Base-by-base conservation (phyloP, 106 monocot genomes). In the Dioscorea dumetorum region DNA sequence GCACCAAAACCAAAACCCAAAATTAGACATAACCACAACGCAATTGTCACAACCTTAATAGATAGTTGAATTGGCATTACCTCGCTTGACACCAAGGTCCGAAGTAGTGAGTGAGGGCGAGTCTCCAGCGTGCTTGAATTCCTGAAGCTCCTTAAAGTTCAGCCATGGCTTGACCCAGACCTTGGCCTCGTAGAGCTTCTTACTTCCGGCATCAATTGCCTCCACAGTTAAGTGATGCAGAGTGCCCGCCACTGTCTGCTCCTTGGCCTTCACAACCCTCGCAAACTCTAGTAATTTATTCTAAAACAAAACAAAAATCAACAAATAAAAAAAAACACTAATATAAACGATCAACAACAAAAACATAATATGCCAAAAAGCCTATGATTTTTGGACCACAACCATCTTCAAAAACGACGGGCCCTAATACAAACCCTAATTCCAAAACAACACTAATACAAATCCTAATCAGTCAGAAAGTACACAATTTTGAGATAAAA, bases 141-240 rank as follows among this genome's bases (percentile, higher is more conserved):
- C 76, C 53, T 76, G 61, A 6, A 76, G 76, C 63, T 76, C 76
- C 69, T 69, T 76, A 50, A 62, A 62, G 58, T 70, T 64, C 23
- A 70, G 70, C 76, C 76, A 77, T 20, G 70, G 63, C 64, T 70
- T 70, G 31, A 77, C 76, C 70, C 70, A 77, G 19, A 77, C 76
- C 70, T 77, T 77, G 15, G 70, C 76, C 54, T 77, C 70, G 13
- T 70, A 70, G 15, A 77, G 61, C 76, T 77, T 58, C 48, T 77
- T 77, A 52, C 58, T 77, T 18, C 76, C 76, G 6, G 41, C 76
- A 49, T 70, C 76, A 14, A 70, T 58, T 15, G 49, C 76, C 61
- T 77, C 76, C 64, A 77, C 21, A 15, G 76, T 77, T 53, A 77
- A 49, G 23, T 77, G 52, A 31, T 77, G 57, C 21, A 77, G 64